Evolutionary conservation across 192 early-diverging fungal species (phyloP).

Genomic region (Phlyctochytrium bullatum): DNA sequence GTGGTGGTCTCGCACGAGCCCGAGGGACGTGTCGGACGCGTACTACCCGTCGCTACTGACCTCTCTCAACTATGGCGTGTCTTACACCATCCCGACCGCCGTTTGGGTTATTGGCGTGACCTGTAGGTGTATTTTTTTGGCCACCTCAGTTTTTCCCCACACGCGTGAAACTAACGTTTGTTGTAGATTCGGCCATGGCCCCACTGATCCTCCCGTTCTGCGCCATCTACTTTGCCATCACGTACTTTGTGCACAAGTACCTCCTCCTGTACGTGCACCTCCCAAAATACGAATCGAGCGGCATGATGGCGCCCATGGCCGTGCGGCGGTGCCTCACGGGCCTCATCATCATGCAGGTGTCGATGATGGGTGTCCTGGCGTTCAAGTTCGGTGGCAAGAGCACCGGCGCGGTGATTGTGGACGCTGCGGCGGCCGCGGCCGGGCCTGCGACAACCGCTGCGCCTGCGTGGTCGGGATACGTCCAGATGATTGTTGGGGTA

Average conservation of each 20-base stretch:
- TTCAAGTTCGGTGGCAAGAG: constrained; percentile 32
- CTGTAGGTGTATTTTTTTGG: constrained; percentile 6
- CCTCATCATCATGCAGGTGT: constrained; percentile 50
- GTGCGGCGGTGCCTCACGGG: constrained; percentile 49
- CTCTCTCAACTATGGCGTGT: constrained; percentile 51
- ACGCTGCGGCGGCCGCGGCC: background rate
- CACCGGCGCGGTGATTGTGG: no score
- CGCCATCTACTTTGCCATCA: constrained; percentile 40
- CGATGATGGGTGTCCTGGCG: constrained; percentile 53
- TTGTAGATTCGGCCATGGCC: constrained; percentile 38
- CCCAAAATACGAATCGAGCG: constrained; percentile 51
- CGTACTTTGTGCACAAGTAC: constrained; percentile 56
- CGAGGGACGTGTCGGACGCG: constrained; percentile 43
- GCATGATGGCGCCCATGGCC: constrained; percentile 40
- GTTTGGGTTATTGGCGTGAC: constrained; percentile 50
- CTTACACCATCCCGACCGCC: constrained; percentile 46
- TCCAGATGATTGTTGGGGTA: constrained; percentile 49
- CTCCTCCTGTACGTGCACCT: constrained; percentile 53
- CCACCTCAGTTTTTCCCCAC: background rate
- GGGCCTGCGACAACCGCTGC: background rate
- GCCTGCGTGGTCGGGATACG: constrained; percentile 24
- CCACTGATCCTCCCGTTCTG: constrained; percentile 55
- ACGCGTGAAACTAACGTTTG: no score
- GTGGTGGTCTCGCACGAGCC: constrained; percentile 32
- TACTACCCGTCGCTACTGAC: constrained; percentile 53